A percentile compares a stretch with the other conserved stretches of the same genome.
Evolutionary conservation across 2,329 filamentous ascomycete species (phyloP).

Genomic region (Alternaria arbusti): DNA sequence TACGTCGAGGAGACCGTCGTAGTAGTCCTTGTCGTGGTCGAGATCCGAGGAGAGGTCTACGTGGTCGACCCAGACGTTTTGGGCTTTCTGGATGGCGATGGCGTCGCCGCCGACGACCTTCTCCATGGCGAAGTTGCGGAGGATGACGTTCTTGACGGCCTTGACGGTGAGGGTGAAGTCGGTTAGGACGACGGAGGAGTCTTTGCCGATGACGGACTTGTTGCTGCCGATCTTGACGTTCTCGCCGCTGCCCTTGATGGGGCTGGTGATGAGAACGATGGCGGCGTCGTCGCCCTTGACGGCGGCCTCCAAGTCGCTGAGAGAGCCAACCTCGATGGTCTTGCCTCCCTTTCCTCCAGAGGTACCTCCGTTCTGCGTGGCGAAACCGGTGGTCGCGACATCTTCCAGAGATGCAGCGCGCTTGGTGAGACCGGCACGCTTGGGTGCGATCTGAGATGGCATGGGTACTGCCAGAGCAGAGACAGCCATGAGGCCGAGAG

Average conservation of each 20-base stretch:
- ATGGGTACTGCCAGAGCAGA: conserved; percentile 44
- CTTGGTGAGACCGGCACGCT: conserved; percentile 30
- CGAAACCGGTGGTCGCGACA: conserved; percentile 39
- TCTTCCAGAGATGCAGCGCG: conserved; percentile 38
- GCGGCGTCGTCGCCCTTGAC: conserved; percentile 52
- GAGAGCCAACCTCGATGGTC: conserved; percentile 43
- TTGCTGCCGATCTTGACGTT: conserved; percentile 57
- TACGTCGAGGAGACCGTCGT: conserved; percentile 70
- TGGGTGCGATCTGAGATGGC: conserved; percentile 25
- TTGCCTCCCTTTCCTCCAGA: conserved; percentile 49
- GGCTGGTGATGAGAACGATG: conserved; percentile 57
- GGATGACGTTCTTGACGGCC: conserved; percentile 60
- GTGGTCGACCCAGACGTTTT: conserved; percentile 71
- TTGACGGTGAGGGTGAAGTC: conserved; percentile 58
- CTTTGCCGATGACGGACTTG: conserved; percentile 61
- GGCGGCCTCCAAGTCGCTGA: conserved; percentile 52
- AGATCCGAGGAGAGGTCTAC: conserved; percentile 67
- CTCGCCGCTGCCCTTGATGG: conserved; percentile 48
- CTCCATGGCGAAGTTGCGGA: conserved; percentile 62
- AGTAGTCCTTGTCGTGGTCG: conserved; percentile 71
- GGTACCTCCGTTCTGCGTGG: conserved; percentile 46
- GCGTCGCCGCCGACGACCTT: conserved; percentile 61
- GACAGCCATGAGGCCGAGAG: conserved; percentile 38
- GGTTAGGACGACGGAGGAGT: conserved; percentile 54
- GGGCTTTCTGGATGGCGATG: conserved; percentile 57